These are phyloP conservation scores for Leccinum olivaceopallidum DNA, from an alignment of 768 basidiomycete species.

Conservation along the genomic window DNA sequence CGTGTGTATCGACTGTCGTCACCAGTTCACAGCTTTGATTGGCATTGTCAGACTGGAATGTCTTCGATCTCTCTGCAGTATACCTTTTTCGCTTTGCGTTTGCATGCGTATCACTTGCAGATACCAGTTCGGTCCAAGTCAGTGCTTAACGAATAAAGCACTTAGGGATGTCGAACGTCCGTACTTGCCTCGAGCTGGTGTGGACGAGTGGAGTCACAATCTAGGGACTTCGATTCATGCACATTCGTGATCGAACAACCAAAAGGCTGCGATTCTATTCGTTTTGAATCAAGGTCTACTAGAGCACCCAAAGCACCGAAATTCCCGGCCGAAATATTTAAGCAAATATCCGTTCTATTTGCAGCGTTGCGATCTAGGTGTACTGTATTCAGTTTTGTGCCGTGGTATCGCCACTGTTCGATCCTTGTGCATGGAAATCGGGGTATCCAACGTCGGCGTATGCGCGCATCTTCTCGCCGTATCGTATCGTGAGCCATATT, in stretches of 20 bases:
- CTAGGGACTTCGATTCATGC: constrained; percentile 6
- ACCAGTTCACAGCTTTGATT: too few relatives aligned
- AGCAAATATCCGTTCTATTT: neutral
- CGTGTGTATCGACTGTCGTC: too few relatives aligned
- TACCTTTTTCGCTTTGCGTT: too few relatives aligned
- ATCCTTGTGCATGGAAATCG: constrained; percentile 4
- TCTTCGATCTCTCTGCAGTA: too few relatives aligned
- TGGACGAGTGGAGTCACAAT: neutral
- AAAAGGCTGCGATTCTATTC: neutral
- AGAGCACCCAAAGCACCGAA: neutral
- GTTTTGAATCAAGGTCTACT: neutral
- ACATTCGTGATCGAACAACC: neutral
- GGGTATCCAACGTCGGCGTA: constrained; percentile 60
- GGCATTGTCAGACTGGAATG: too few relatives aligned
- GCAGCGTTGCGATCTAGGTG: neutral
- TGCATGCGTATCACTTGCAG: too few relatives aligned
- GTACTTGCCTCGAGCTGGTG: neutral
- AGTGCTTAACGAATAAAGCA: neutral
- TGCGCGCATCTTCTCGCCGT: constrained; percentile 57
- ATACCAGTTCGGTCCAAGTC: too few relatives aligned
- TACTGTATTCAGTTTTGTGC: neutral
- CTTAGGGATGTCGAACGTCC: neutral
- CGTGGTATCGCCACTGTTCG: neutral
- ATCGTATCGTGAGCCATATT: constrained; percentile 52
- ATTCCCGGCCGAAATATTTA: neutral